Evolutionary conservation across 176 grass and related monocot genomes (phyloP).

Genomic region (barley (Hordeum vulgare)): DNA sequence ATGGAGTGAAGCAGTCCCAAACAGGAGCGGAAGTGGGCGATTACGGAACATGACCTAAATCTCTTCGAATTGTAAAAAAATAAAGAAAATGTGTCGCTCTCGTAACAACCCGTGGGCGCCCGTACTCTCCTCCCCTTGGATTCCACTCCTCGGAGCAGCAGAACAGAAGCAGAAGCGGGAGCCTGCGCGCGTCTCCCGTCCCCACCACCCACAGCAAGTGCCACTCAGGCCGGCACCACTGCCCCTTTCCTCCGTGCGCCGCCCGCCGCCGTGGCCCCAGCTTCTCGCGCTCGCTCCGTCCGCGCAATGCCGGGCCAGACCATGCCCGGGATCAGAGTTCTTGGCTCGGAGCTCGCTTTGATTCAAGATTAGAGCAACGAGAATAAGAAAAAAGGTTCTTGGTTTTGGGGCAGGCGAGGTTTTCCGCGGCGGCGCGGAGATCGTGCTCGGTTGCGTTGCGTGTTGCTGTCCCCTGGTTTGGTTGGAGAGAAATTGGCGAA

Average conservation of each 20-base stretch:
- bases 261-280: not conserved
- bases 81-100: not conserved
- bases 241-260: not conserved
- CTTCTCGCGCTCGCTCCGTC: not conserved
- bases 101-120: slow-evolving; percentile 5
- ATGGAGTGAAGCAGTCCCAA: too few relatives aligned
- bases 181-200: not conserved
- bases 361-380: not conserved
- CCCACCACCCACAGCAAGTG: not conserved
- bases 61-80: too few relatives aligned
- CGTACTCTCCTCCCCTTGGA: slow-evolving; percentile 33
- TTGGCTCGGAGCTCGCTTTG: not conserved
- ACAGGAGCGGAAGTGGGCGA: too few relatives aligned
- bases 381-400: not conserved
- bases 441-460: not conserved
- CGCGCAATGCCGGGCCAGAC: slow-evolving; percentile 22
- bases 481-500: not conserved
- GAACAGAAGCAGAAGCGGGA: not conserved
- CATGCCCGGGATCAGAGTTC: slow-evolving; percentile 17
- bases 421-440: not conserved
- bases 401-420: not conserved
- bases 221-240: not conserved
- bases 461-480: not conserved
- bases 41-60: too few relatives aligned
- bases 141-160: slow-evolving; percentile 36